These are phyloP conservation scores for Linnemannia zychae DNA, from an alignment of 192 early-diverging fungal species.

Conservation along the genomic window DNA sequence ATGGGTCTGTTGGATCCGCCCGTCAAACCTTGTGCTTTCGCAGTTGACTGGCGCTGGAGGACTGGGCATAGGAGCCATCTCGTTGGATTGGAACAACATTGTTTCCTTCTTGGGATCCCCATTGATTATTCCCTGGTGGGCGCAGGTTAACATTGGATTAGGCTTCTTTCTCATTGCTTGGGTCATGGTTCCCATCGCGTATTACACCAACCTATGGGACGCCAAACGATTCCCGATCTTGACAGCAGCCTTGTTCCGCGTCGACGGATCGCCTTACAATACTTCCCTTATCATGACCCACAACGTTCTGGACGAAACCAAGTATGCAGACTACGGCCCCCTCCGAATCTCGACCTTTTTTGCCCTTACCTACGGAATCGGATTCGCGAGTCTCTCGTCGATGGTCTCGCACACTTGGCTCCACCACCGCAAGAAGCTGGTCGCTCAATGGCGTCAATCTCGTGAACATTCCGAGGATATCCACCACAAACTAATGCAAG, in stretches of 20 bases:
- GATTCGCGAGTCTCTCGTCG: conserved; percentile 68
- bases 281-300: conserved; percentile 39
- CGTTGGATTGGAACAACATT: conserved; percentile 77
- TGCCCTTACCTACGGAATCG: conserved; percentile 64
- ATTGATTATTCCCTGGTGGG: conserved; percentile 62
- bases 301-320: conserved; percentile 56
- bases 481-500: conserved; percentile 79
- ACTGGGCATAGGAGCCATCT: conserved; percentile 75
- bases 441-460: conserved; percentile 54
- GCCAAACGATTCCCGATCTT: conserved; percentile 58
- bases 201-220: conserved; percentile 74
- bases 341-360: conserved; percentile 65
- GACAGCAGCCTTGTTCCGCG: conserved; percentile 45
- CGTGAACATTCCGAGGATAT: conserved; percentile 61
- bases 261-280: conserved; percentile 47
- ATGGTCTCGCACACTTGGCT: conserved; percentile 71
- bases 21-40: conserved; percentile 19
- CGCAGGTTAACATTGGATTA: conserved; percentile 74
- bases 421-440: conserved; percentile 72
- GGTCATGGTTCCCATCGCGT: conserved; percentile 76
- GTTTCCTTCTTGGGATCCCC: conserved; percentile 49
- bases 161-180: conserved; percentile 75
- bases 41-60: conserved; percentile 68
- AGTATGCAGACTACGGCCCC: conserved; percentile 62
- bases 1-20: conserved; percentile 46